These are phyloP conservation scores for Fusarium haematococcum DNA, from an alignment of 2,329 filamentous ascomycete genomes.

Conservation along the genomic window DNA sequence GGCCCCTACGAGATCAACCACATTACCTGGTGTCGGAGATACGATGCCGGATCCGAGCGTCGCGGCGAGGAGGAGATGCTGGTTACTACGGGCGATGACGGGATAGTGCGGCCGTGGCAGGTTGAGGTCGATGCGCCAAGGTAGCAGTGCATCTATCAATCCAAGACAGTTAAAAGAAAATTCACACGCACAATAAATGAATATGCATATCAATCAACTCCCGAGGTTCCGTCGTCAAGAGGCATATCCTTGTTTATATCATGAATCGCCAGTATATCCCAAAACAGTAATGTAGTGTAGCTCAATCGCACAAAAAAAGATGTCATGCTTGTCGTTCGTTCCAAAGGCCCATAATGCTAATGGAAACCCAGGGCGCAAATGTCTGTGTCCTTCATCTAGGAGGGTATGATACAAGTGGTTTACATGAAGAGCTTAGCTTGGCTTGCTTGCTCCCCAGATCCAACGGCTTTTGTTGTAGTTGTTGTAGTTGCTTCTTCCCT, in stretches of 20 bases:
- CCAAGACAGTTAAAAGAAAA: conserved; percentile 1
- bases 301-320: conserved; percentile 30
- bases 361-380: conserved; percentile 38
- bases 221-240: neutral
- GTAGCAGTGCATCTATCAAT: conserved; percentile 13
- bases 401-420: conserved; percentile 51
- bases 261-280: conserved; percentile 13
- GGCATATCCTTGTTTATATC: neutral
- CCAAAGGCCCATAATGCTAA: conserved; percentile 35
- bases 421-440: conserved; percentile 42
- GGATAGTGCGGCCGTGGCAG: conserved; percentile 86
- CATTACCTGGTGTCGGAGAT: conserved; percentile 85
- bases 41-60: conserved; percentile 71
- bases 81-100: conserved; percentile 92
- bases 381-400: conserved; percentile 43
- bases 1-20: conserved; percentile 97
- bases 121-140: conserved; percentile 50
- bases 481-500: conserved; percentile 30
- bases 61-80: conserved; percentile 81
- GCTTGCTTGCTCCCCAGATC: conserved; percentile 34
- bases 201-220: neutral
- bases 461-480: conserved; percentile 22
- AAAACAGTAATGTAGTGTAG: neutral
- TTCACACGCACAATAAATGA: neutral
- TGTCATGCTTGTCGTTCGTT: conserved; percentile 41